These are phyloP conservation scores for Calonectria fujianensis DNA, from an alignment of 2,329 filamentous ascomycete species.

Conservation along the genomic window DNA sequence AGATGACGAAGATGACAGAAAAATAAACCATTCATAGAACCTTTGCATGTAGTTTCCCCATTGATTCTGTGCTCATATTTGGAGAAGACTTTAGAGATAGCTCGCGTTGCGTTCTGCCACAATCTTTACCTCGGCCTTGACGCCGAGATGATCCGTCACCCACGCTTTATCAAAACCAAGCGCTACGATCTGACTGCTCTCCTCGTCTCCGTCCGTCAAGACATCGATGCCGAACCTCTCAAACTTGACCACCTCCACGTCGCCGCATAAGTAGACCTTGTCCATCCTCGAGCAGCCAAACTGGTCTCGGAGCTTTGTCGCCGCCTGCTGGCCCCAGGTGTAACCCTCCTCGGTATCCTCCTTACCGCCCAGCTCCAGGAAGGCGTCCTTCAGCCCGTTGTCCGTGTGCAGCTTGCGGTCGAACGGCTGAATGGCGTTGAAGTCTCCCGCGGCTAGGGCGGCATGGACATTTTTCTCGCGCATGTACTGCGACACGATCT, in stretches of 20 bases:
- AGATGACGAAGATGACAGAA: too few species aligned
- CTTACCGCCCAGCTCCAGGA: slow-evolving; percentile 68
- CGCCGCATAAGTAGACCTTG: slow-evolving; percentile 69
- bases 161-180: slow-evolving; percentile 63
- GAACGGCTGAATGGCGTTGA: slow-evolving; percentile 75
- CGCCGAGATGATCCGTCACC: slow-evolving; percentile 70
- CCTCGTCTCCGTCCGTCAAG: slow-evolving; percentile 54
- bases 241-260: slow-evolving; percentile 55
- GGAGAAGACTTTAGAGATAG: slow-evolving; percentile 31
- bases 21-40: not conserved
- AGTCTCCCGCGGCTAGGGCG: slow-evolving; percentile 71
- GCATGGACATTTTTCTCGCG: slow-evolving; percentile 61
- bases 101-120: slow-evolving; percentile 18
- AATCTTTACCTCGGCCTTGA: slow-evolving; percentile 43
- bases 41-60: not conserved
- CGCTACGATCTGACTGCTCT: slow-evolving; percentile 54
- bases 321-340: slow-evolving; percentile 75
- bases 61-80: not conserved
- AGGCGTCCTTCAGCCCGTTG: slow-evolving; percentile 71
- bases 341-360: slow-evolving; percentile 71
- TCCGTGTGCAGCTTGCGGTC: slow-evolving; percentile 68
- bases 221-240: slow-evolving; percentile 69
- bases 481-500: slow-evolving; percentile 65
- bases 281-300: slow-evolving; percentile 74
- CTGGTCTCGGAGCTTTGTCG: slow-evolving; percentile 60